Evolutionary conservation across 352 stramenopile genomes (phyloP).

Genomic region (Chrysophaeum taylorii): DNA sequence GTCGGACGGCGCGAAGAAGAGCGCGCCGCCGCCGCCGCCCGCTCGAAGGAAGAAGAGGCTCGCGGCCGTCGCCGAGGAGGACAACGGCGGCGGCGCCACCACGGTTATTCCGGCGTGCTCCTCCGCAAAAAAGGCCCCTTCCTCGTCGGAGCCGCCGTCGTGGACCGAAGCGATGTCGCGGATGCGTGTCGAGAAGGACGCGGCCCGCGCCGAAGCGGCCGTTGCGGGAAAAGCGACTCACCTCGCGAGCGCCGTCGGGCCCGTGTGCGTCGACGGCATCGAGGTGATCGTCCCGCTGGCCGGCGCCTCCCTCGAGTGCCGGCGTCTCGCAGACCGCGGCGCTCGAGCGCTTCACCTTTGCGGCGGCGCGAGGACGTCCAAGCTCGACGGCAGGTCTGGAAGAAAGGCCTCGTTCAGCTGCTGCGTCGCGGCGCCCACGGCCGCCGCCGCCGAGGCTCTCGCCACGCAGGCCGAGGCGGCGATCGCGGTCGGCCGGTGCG

Average conservation of each 20-base stretch:
- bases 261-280: constrained; percentile 34
- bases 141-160: neutral
- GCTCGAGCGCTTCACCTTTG: neutral
- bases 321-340: neutral
- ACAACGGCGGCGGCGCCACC: neutral
- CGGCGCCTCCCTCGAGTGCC: neutral
- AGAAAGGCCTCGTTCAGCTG: neutral
- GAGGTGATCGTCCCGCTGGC: constrained; percentile 36
- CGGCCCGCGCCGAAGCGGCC: neutral
- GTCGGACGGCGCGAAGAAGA: neutral
- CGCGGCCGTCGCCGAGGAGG: neutral
- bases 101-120: neutral
- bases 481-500: neutral
- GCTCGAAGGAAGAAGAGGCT: neutral
- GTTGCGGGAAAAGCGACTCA: neutral
- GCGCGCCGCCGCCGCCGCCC: neutral
- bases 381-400: neutral
- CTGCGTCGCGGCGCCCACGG: neutral
- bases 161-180: no score
- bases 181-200: neutral
- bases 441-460: neutral
- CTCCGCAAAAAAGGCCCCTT: neutral
- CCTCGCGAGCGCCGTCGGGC: constrained; percentile 31
- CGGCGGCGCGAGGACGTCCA: neutral
- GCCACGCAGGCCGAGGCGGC: neutral